phyloP scores from a whole-genome alignment of 352 stramenopile species.

The Pseudoperonospora humuli region DNA sequence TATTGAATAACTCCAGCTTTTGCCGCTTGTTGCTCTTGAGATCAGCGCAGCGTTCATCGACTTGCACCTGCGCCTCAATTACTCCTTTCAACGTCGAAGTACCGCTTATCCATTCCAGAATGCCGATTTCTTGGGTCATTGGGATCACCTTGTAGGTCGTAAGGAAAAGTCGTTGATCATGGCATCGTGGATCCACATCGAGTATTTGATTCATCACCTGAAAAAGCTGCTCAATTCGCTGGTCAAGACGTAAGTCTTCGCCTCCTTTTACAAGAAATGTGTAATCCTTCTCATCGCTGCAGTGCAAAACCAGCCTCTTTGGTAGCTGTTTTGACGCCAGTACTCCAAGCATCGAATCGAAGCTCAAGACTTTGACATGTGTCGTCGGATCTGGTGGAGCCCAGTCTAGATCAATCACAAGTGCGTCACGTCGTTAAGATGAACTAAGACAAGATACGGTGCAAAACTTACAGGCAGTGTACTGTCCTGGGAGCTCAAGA shows the following conservation, averaged over 20 bases:
- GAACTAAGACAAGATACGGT: not conserved
- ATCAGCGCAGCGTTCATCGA: conserved; percentile 48
- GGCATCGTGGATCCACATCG: conserved; percentile 46
- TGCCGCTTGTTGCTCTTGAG: conserved; percentile 61
- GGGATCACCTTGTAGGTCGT: conserved; percentile 84
- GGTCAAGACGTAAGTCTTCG: conserved; percentile 87
- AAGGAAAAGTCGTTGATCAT: conserved; percentile 50
- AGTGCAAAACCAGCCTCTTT: conserved; percentile 75
- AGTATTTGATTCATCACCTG: conserved; percentile 89
- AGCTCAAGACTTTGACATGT: conserved; percentile 66
- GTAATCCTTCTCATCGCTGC: conserved; percentile 75
- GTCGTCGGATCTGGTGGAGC: conserved; percentile 53
- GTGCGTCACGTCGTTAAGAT: conserved; percentile 1
- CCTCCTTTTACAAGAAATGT: conserved; percentile 88
- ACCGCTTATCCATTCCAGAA: conserved; percentile 76
- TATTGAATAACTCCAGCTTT: conserved; percentile 72
- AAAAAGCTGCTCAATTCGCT: conserved; percentile 90
- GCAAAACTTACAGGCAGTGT: conserved; percentile 46
- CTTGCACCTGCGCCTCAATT: conserved; percentile 63
- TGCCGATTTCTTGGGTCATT: conserved; percentile 78
- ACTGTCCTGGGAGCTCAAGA: conserved; percentile 78
- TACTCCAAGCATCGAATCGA: conserved; percentile 66
- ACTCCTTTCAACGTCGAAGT: conserved; percentile 75
- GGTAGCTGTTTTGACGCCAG: conserved; percentile 80
- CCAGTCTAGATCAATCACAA: conserved; percentile 42